Percentiles rank a stretch among this genome's conserved stretches.
Evolutionary conservation across 805 yeast species (phyloP).

Genomic region (Wickerhamomyces sydowiorum): DNA sequence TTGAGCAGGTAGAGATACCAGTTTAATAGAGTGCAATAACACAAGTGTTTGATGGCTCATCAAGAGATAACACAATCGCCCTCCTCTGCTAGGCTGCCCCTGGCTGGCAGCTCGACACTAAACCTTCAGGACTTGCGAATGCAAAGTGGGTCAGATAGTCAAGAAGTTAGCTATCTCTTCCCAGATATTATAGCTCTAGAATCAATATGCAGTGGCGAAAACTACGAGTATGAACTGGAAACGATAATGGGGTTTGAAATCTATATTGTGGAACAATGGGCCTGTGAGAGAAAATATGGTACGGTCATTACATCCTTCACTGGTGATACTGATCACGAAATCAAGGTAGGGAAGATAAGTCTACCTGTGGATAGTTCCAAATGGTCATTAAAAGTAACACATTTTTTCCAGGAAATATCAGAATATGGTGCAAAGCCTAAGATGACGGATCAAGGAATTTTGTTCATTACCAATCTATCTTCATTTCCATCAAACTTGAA

Average conservation of each 20-base stretch:
- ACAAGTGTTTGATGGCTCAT: background rate
- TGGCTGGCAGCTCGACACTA: background rate
- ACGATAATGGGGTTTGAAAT: conserved; percentile 73
- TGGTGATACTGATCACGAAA: conserved; percentile 66
- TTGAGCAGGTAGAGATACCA: too few species aligned
- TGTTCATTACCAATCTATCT: conserved; percentile 81
- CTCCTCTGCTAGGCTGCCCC: too few species aligned
- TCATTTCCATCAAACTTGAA: conserved; percentile 71
- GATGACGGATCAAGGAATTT: conserved; percentile 47
- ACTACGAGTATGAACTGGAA: conserved; percentile 41
- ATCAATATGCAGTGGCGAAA: conserved; percentile 35
- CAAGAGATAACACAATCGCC: background rate
- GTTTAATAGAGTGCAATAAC: too few species aligned
- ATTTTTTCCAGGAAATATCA: conserved; percentile 60
- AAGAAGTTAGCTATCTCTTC: conserved; percentile 27
- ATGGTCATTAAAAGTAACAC: conserved; percentile 40
- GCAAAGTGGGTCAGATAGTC: background rate
- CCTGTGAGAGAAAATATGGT: conserved; percentile 60
- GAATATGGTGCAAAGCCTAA: conserved; percentile 68
- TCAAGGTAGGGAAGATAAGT: conserved; percentile 57
- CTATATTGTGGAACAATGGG: conserved; percentile 95
- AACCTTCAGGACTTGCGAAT: background rate
- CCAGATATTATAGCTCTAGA: conserved; percentile 57
- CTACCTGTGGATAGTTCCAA: conserved; percentile 28
- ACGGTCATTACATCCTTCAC: conserved; percentile 77